These are phyloP conservation scores for Radiomyces spectabilis DNA, from an alignment of 192 early-diverging fungal species.

Conservation along the genomic window DNA sequence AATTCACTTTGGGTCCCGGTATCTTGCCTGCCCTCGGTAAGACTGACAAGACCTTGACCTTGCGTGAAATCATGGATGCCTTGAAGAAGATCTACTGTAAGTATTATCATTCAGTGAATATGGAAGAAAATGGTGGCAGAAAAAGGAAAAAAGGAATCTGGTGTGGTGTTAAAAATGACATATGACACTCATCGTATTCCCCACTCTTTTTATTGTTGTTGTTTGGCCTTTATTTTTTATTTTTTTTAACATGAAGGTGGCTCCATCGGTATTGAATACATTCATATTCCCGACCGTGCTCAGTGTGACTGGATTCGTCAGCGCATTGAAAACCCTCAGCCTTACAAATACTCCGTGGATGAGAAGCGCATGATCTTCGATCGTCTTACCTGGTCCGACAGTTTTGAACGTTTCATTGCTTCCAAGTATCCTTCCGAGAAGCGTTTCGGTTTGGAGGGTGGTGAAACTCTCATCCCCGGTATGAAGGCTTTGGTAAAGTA, in stretches of 20 bases:
- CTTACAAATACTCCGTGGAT: slow-evolving; percentile 82
- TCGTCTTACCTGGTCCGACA: slow-evolving; percentile 94
- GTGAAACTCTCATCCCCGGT: slow-evolving; percentile 94
- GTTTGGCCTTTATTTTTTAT: too few species aligned
- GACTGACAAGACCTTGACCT: slow-evolving; percentile 67
- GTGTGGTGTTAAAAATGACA: too few species aligned
- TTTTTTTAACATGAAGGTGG: too few species aligned
- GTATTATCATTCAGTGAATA: slow-evolving; percentile 13
- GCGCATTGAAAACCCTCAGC: slow-evolving; percentile 85
- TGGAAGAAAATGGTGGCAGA: neutral
- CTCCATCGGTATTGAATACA: slow-evolving; percentile 95
- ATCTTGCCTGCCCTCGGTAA: slow-evolving; percentile 83
- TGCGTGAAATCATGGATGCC: slow-evolving; percentile 83
- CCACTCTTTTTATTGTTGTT: neutral
- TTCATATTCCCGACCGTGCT: slow-evolving; percentile 93
- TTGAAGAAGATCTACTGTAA: slow-evolving; percentile 85
- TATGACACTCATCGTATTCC: neutral
- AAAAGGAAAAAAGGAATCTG: neutral
- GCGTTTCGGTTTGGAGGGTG: slow-evolving; percentile 97
- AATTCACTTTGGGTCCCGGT: slow-evolving; percentile 90
- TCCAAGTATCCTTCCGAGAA: slow-evolving; percentile 97
- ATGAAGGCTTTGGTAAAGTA: slow-evolving; percentile 86
- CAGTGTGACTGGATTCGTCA: slow-evolving; percentile 97
- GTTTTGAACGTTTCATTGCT: slow-evolving; percentile 93
- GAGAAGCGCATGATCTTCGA: slow-evolving; percentile 91